Conservation (phyloP, 768 basidiomycete genomes). For the Leccinellum rugosiceps region DNA sequence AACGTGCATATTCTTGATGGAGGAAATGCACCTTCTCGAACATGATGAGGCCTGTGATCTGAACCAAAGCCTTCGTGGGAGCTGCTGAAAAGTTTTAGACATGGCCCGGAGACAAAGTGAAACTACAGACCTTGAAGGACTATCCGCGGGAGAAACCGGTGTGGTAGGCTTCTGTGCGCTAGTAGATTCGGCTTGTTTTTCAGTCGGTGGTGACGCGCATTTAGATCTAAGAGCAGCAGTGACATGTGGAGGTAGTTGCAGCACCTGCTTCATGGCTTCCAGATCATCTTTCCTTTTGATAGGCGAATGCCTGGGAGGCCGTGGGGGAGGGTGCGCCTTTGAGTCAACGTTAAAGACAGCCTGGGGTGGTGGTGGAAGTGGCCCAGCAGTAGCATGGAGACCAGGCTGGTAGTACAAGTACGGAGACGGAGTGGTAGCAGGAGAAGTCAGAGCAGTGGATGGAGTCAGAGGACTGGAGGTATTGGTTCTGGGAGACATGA, state of each 20-base stretch:
- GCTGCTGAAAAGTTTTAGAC: slow-evolving; percentile 7
- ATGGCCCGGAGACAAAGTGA: background rate
- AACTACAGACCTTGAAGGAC: slow-evolving; percentile 19
- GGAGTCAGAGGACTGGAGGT: slow-evolving; percentile 24
- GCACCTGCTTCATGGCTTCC: slow-evolving; percentile 55
- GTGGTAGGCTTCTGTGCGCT: slow-evolving; percentile 24
- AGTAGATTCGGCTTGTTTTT: slow-evolving; percentile 23
- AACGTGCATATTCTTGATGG: slow-evolving; percentile 38
- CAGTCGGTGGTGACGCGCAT: slow-evolving; percentile 18
- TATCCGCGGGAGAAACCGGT: background rate
- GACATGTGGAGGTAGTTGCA: slow-evolving; percentile 59
- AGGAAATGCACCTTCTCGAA: slow-evolving; percentile 66
- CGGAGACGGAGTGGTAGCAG: slow-evolving; percentile 31
- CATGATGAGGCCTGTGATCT: slow-evolving; percentile 27
- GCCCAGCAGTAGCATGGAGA: slow-evolving; percentile 68
- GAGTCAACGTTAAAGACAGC: slow-evolving; percentile 48
- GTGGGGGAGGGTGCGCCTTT: slow-evolving; percentile 51
- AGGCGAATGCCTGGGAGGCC: slow-evolving; percentile 62
- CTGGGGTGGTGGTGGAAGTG: slow-evolving; percentile 67
- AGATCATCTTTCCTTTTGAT: slow-evolving; percentile 46
- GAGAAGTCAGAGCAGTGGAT: slow-evolving; percentile 28
- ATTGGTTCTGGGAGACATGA: slow-evolving; percentile 25
- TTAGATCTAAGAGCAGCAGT: slow-evolving; percentile 37
- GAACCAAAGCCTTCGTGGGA: slow-evolving; percentile 23
- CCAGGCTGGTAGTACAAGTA: slow-evolving; percentile 66